Percentiles rank a stretch among this genome's conserved stretches.
phyloP scores from a whole-genome alignment of 352 stramenopile species.

The Globisporangium abappressorium region DNA sequence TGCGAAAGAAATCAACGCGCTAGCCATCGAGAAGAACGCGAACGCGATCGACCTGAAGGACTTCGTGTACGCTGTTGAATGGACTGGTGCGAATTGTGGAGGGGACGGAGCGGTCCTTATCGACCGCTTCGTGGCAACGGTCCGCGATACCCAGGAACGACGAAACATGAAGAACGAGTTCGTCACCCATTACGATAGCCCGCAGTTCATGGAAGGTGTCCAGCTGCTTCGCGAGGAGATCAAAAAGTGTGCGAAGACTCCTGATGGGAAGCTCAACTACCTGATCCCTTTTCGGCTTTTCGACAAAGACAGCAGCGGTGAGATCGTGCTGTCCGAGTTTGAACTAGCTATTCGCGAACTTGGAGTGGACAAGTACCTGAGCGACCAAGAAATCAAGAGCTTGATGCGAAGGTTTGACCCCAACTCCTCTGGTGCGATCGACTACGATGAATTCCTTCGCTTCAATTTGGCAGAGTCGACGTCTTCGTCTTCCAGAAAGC shows the following conservation, averaged over 20 bases:
- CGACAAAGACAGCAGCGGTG: slow-evolving; percentile 63
- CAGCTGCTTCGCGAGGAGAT: slow-evolving; percentile 68
- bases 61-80: slow-evolving; percentile 71
- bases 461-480: slow-evolving; percentile 72
- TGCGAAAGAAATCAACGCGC: slow-evolving; percentile 47
- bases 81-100: slow-evolving; percentile 69
- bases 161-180: slow-evolving; percentile 86
- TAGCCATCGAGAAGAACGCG: slow-evolving; percentile 52
- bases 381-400: slow-evolving; percentile 75
- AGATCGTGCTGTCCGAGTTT: slow-evolving; percentile 74
- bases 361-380: slow-evolving; percentile 68
- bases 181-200: slow-evolving; percentile 79
- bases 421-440: slow-evolving; percentile 61
- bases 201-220: slow-evolving; percentile 70
- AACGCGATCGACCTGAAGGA: slow-evolving; percentile 63
- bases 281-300: slow-evolving; percentile 67
- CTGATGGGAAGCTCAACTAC: slow-evolving; percentile 76
- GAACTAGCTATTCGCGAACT: slow-evolving; percentile 66
- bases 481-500: slow-evolving; percentile 33
- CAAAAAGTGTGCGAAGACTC: slow-evolving; percentile 74
- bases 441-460: slow-evolving; percentile 74
- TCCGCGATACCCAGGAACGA: slow-evolving; percentile 67
- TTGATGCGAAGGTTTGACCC: slow-evolving; percentile 75
- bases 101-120: slow-evolving; percentile 63
- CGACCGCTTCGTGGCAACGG: slow-evolving; percentile 64